Conservation (phyloP, 805 yeast genomes). For the Sporopachydermia quercuum region DNA sequence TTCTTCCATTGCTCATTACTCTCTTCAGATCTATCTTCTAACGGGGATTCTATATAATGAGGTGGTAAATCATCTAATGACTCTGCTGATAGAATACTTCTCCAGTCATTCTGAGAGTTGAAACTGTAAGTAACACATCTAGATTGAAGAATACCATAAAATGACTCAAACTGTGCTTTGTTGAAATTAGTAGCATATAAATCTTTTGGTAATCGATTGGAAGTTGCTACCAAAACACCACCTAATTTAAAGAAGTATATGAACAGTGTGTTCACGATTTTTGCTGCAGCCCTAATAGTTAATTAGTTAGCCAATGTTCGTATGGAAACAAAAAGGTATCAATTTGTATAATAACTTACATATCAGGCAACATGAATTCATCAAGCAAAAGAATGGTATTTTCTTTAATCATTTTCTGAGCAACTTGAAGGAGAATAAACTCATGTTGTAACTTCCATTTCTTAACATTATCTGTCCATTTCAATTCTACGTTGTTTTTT, state of each 20-base stretch:
- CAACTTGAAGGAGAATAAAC: conserved; percentile 48
- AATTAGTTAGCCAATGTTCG: not conserved
- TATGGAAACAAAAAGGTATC: not conserved
- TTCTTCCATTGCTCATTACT: conserved; percentile 8
- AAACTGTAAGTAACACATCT: conserved; percentile 51
- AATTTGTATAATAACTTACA: conserved; percentile 13
- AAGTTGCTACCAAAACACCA: conserved; percentile 62
- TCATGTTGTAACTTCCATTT: conserved; percentile 35
- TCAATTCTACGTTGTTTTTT: conserved; percentile 17
- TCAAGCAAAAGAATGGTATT: conserved; percentile 50
- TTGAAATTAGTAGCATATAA: conserved; percentile 52
- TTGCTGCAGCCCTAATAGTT: conserved; percentile 37
- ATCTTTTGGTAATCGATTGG: conserved; percentile 59
- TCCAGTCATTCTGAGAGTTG: conserved; percentile 43
- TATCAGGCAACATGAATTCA: conserved; percentile 66
- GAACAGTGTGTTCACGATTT: conserved; percentile 47
- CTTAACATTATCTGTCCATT: conserved; percentile 13
- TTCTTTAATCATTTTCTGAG: conserved; percentile 42
- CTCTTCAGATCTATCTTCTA: too few species aligned
- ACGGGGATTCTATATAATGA: conserved; percentile 6
- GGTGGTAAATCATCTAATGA: conserved; percentile 5
- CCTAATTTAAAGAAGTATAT: conserved; percentile 60
- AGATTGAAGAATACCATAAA: conserved; percentile 38
- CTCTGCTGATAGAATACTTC: conserved; percentile 22
- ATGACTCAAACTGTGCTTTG: conserved; percentile 39